Evolutionary conservation across 75 land plant species (phyloP), one percentile per base, ranked within the genome.

Genomic region (Picea sitchensis): DNA sequence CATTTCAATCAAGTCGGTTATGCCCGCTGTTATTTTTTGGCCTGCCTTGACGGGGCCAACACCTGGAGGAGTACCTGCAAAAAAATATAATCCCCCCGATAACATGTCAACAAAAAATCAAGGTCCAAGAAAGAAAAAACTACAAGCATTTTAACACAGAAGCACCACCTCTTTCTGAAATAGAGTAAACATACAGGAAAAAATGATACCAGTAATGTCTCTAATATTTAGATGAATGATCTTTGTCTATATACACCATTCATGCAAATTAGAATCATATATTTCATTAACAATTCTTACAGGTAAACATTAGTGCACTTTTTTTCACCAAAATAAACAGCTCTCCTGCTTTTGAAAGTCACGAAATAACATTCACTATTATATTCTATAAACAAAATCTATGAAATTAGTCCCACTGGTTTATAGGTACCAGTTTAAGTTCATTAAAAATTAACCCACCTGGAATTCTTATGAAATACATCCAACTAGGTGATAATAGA

Each of bases 41-140:
- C 99, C 99, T 47, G 82, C 87, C 74, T 84, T 97, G 11, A 97
- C 98, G 51, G 99, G 98, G 41, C 99, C 99, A 65, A 95, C 98
- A 38, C 99, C 99, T 75, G 83, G 79, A 31, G 99, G 99, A 86
- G 99, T 97, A 67, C 99, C 99, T 97, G 82, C 64, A 82, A 61
- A 54, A 69, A 58, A 65, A 75, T 41, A 75, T 1, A 57, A 81
- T 76, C 2, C 47, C 76, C 20, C 14, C 1, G n/a, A 23, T 4
- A 20, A 20, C 5, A 20, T 62, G 64, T 62, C 64, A 62, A 62
- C 64, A 20, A 62, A 62, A 62, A 62, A 20, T 9, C 38, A 20
- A 69, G 12, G n/a, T 69, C 47, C 41, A 69, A 69, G 12, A 4
- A 68, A 51, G 56, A 51, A 51, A 51, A 51, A 51, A 5, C 14